These are phyloP conservation scores for Agrocybe pediades DNA, from an alignment of 768 basidiomycete genomes.

Conservation along the genomic window DNA sequence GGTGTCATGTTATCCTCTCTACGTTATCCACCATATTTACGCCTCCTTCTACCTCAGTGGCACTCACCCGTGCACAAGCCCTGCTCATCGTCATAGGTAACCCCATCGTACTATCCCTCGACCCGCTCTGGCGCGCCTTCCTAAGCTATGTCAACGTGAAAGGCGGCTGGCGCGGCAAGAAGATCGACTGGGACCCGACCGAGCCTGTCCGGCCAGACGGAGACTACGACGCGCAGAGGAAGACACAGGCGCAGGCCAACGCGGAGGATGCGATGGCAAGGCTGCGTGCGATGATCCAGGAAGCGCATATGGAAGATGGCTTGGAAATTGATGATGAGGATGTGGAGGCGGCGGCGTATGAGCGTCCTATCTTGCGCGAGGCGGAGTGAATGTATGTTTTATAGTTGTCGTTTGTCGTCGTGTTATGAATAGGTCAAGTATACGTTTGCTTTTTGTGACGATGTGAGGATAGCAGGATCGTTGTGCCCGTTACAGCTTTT, in stretches of 20 bases:
- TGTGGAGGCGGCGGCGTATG: conserved; percentile 25
- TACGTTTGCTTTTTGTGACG: too few species aligned
- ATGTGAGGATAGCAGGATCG: too few species aligned
- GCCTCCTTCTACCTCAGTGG: conserved; percentile 40
- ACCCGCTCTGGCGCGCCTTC: conserved; percentile 62
- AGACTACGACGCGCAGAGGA: conserved; percentile 35
- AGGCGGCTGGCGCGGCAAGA: conserved; percentile 55
- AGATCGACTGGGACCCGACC: conserved; percentile 33
- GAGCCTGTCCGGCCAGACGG: conserved; percentile 27
- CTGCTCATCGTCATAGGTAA: conserved; percentile 66
- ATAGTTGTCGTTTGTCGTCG: too few species aligned
- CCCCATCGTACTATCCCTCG: conserved; percentile 55
- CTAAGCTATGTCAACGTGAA: conserved; percentile 52
- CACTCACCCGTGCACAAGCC: conserved; percentile 66
- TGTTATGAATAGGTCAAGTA: too few species aligned
- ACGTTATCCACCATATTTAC: background rate
- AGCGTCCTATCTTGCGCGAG: conserved; percentile 32
- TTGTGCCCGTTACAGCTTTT: too few species aligned
- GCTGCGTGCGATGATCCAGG: conserved; percentile 33
- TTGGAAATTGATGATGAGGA: conserved; percentile 30
- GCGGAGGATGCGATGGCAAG: conserved; percentile 38
- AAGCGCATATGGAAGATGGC: conserved; percentile 27
- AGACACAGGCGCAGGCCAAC: conserved; percentile 29
- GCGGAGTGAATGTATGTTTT: conserved; percentile 28
- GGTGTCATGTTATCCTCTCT: background rate